Conservation (phyloP, 2,329 filamentous ascomycete genomes). For the Pseudogymnoascus sp. region DNA sequence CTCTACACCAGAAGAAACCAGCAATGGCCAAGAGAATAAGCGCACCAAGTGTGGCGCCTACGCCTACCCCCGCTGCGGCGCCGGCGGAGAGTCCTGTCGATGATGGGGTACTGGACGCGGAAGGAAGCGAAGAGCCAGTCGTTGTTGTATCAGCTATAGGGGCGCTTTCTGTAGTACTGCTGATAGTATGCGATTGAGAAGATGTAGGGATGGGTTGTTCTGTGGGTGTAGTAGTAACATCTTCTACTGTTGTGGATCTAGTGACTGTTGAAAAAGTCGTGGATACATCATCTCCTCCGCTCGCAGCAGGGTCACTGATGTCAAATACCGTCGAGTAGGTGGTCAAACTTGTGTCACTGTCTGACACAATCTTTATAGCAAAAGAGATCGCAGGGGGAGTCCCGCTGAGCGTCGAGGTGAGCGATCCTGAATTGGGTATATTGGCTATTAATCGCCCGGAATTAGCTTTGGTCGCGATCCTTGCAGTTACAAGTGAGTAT, state of each 20-base stretch:
- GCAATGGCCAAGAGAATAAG: neutral
- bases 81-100: neutral
- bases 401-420: neutral
- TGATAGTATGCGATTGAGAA: neutral
- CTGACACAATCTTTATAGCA: neutral
- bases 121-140: neutral
- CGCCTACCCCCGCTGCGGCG: neutral
- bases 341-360: neutral
- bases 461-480: neutral
- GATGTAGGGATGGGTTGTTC: too few species aligned
- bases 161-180: neutral
- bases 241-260: neutral
- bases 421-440: neutral
- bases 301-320: neutral
- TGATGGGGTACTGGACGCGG: neutral
- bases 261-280: neutral
- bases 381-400: neutral
- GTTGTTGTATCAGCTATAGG: neutral
- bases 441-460: neutral
- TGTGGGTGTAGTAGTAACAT: too few species aligned
- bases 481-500: neutral
- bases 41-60: neutral
- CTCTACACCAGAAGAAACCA: neutral
- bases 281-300: neutral
- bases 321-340: neutral